Evolutionary conservation across 768 basidiomycete genomes (phyloP).

Genomic region (Crassisporium funariophilum): DNA sequence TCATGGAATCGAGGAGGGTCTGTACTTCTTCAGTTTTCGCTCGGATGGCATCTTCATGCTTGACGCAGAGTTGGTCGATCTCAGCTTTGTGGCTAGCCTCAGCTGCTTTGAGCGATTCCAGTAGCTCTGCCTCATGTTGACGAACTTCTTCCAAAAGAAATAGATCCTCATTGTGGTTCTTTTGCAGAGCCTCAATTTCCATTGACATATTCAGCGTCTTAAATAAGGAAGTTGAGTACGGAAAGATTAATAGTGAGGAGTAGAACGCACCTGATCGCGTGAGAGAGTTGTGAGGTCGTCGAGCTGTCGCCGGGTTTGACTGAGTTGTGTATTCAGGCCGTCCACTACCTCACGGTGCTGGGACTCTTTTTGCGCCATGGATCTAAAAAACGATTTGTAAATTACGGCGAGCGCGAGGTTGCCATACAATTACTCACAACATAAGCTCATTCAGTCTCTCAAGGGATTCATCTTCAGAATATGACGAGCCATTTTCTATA

Average conservation of each 20-base stretch:
- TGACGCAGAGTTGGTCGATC: slow-evolving; percentile 50
- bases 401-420: slow-evolving; percentile 1
- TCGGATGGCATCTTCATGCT: slow-evolving; percentile 47
- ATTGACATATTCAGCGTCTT: slow-evolving; percentile 87
- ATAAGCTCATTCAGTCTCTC: slow-evolving; percentile 89
- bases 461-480: slow-evolving; percentile 71
- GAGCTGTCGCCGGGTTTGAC: slow-evolving; percentile 71
- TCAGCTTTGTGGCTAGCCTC: slow-evolving; percentile 52
- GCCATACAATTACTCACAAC: slow-evolving; percentile 57
- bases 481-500: slow-evolving; percentile 40
- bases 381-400: slow-evolving; percentile 47
- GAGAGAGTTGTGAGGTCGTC: slow-evolving; percentile 82
- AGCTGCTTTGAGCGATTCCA: slow-evolving; percentile 49
- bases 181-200: slow-evolving; percentile 76
- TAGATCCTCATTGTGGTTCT: slow-evolving; percentile 57
- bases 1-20: slow-evolving; percentile 47
- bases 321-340: slow-evolving; percentile 65
- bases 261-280: slow-evolving; percentile 73
- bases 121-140: slow-evolving; percentile 57
- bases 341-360: slow-evolving; percentile 83
- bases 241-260: background rate
- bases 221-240: slow-evolving; percentile 6
- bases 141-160: slow-evolving; percentile 55
- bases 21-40: slow-evolving; percentile 45
- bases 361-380: slow-evolving; percentile 98